phyloP scores from a whole-genome alignment of 768 basidiomycete species.

The Clathrus columnatus region DNA sequence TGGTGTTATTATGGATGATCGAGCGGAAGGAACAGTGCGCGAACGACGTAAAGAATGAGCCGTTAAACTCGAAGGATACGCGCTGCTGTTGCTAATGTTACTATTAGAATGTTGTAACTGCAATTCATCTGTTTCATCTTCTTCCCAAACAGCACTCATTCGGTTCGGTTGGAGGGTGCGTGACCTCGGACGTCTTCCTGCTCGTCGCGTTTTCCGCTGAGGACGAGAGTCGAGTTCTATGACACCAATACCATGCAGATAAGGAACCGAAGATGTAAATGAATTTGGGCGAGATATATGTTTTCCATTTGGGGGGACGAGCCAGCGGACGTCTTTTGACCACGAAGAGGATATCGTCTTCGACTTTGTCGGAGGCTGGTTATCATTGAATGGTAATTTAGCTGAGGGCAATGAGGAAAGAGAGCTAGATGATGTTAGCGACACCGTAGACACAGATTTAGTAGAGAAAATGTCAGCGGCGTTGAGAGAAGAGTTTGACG shows the following conservation, averaged over 20 bases:
- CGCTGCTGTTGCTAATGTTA: slow-evolving; percentile 45
- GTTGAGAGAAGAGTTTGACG: no score
- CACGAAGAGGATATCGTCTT: slow-evolving; percentile 31
- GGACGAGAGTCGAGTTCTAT: slow-evolving; percentile 10
- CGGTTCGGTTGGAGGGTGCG: slow-evolving; percentile 30
- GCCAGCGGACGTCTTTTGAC: slow-evolving; percentile 62
- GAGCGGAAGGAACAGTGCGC: slow-evolving; percentile 13
- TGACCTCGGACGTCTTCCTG: slow-evolving; percentile 29
- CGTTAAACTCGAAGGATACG: slow-evolving; percentile 28
- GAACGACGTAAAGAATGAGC: slow-evolving; percentile 9
- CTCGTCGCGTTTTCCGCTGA: slow-evolving; percentile 18
- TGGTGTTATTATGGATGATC: slow-evolving; percentile 18
- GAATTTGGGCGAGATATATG: not conserved
- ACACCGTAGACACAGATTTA: no score
- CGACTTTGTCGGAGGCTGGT: no score
- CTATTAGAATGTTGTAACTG: slow-evolving; percentile 40
- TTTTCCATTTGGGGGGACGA: slow-evolving; percentile 30
- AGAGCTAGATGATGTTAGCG: no score
- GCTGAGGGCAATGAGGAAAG: no score
- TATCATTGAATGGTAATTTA: no score
- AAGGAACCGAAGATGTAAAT: not conserved
- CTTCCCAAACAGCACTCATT: slow-evolving; percentile 46
- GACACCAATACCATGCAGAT: slow-evolving; percentile 9
- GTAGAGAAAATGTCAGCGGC: no score
- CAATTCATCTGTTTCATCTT: slow-evolving; percentile 35